Percentiles rank a stretch among this genome's conserved stretches.
Conservation (phyloP, 23 red algal genomes). For the Chondrus crispus region DNA sequence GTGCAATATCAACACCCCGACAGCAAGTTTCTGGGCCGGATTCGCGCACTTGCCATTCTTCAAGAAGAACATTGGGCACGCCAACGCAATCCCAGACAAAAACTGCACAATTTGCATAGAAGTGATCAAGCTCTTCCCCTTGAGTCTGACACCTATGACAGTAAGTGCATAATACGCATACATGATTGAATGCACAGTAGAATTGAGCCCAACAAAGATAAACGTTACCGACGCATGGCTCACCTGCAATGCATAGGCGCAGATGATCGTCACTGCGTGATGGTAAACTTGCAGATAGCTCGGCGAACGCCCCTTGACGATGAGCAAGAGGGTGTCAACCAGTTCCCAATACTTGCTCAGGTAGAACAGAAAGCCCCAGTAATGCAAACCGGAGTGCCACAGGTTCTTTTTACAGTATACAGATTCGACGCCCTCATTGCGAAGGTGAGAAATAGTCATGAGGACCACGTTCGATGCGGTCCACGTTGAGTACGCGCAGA, state of each 20-base stretch:
- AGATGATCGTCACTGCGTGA: constrained; percentile 45
- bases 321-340: constrained; percentile 78
- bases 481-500: constrained; percentile 15
- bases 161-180: constrained; percentile 71
- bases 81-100: constrained; percentile 27
- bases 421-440: constrained; percentile 3
- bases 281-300: constrained; percentile 77
- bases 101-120: constrained; percentile 69
- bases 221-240: constrained; percentile 55
- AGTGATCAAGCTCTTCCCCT: constrained; percentile 50
- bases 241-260: constrained; percentile 44
- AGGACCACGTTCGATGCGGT: constrained; percentile 22
- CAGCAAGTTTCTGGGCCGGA: constrained; percentile 47
- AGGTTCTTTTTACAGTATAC: constrained; percentile 30
- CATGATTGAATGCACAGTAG: constrained; percentile 68
- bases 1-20: constrained; percentile 48
- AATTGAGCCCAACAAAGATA: constrained; percentile 59
- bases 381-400: constrained; percentile 46
- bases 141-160: constrained; percentile 30
- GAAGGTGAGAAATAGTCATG: constrained; percentile 24
- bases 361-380: constrained; percentile 91
- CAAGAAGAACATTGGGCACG: constrained; percentile 32
- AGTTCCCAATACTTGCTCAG: constrained; percentile 91
- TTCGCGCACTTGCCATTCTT: constrained; percentile 37
- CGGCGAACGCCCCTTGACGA: constrained; percentile 50